Base-by-base conservation (phyloP, 169 alveolate genomes). In the Babesia gibsoni region DNA sequence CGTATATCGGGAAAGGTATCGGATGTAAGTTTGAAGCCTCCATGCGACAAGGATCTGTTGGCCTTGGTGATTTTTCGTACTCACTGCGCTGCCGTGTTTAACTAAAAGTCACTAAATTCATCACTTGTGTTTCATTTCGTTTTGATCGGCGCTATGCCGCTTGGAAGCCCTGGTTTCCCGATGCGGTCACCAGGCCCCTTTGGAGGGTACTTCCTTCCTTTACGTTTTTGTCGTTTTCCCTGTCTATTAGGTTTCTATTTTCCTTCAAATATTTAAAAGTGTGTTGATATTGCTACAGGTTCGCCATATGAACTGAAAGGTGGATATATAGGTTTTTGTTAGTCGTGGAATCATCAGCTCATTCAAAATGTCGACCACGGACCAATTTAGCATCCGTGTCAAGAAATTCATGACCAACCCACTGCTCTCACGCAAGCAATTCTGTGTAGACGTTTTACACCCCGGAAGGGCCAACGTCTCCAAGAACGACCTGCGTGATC, bases 391-490 rank as follows among this genome's bases (percentile, higher is more conserved):
- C 64, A 81, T 93, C 46, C 91, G 96, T 37, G 92, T 91, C 45
- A 90, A 94, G 52, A 91, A 92, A 84, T 92, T 91, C 72, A 65
- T 88, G 87, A 83, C 91, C 36, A 94, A 94, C 73, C 97, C 98
- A 22, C 84, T 94, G 67, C 82, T 94, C 50, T 87, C 93, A 30
- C 83, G 98, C 58, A 94, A 91, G 86, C 98, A 94, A 65, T 93
- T 94, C 81, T 92, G 90, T 23, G 83, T 96, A 35, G 98, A 94
- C 65, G 89, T 95, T 30, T 73, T 94, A 29, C 99, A 96, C 82
- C 98, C 98, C 43, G 93, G 93, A 45, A 83, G 86, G n/a, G 94
- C 96, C 46, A 91, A 92, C 63, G 95, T 95, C 18, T 84, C 97
- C 57, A 94, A 94, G 79, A 88, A 91, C 45, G 97, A 92, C 50